Conservation (phyloP, 139 green algal species). For the Closterium sp. region DNA sequence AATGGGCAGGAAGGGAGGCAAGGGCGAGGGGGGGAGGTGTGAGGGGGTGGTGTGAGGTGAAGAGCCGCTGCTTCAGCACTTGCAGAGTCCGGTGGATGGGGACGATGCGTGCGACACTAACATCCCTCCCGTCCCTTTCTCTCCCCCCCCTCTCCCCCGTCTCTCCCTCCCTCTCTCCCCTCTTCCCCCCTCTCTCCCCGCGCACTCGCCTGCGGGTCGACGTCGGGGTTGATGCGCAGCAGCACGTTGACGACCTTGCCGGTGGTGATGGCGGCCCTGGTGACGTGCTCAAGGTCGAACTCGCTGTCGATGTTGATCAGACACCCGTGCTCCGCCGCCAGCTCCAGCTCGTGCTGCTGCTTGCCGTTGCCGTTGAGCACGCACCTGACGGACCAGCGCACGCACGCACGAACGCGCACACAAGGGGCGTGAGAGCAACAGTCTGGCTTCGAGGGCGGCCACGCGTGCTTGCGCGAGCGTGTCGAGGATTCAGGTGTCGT, state of each 20-base stretch:
- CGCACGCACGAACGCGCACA: constrained; percentile 9
- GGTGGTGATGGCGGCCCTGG: constrained; percentile 50
- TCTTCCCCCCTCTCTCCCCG: background rate
- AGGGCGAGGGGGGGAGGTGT: background rate
- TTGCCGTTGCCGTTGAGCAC: constrained; percentile 96
- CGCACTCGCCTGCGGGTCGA: constrained; percentile 78
- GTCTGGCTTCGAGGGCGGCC: background rate
- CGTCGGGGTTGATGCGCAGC: constrained; percentile 96
- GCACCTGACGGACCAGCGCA: constrained; percentile 47
- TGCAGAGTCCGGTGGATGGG: background rate
- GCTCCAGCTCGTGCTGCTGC: constrained; percentile 86
- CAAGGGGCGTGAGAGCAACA: background rate
- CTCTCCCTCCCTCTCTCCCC: background rate
- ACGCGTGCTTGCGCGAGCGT: no score
- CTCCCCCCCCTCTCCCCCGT: no score
- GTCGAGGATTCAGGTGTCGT: no score
- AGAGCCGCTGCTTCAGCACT: background rate
- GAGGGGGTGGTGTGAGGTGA: background rate
- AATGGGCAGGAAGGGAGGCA: background rate
- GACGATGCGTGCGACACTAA: background rate
- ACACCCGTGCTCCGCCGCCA: constrained; percentile 79
- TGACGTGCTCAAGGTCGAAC: constrained; percentile 91
- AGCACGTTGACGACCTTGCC: constrained; percentile 66
- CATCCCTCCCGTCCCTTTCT: background rate
- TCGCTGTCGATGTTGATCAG: constrained; percentile 95